Base-by-base conservation (phyloP, 2,329 filamentous ascomycete species). In the Sporothrix protearum region DNA sequence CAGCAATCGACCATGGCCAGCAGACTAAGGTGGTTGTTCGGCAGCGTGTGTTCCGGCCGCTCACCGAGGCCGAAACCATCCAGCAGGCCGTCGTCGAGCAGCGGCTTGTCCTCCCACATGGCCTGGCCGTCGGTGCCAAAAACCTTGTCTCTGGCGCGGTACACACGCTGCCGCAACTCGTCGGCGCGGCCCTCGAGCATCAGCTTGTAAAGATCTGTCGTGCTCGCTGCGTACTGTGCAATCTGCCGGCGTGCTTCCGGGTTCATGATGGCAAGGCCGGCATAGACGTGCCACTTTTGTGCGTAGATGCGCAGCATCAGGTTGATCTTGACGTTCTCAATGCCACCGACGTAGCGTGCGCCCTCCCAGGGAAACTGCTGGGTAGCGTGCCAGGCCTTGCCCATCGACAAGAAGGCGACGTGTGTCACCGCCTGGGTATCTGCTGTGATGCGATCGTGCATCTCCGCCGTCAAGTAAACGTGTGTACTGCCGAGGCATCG, bases 241-340 rank as follows among this genome's bases (percentile, higher is more conserved):
- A 99, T 98, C 82, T 99, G 96, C 80, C 91, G 87, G 80, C 92
- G 92, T 3, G 96, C 96, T 72, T 94, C 91, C 0, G 96, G 96
- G 80, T 99, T 99, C 72, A 99, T 87, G 78, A 99, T 99, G 12
- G 96, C 96, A 9, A 99, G 90, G 0, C 96, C 96, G 25, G 96
- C 96, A 80, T 99, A 99, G 72, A 99, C 96, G 83, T 99, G 96
- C 96, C 96, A 99, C 81, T 98, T 99, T 81, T 97, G 97, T 73
- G 91, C 91, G 83, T 98, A 99, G 82, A 99, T 98, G 76, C 96
- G 94, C 75, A 99, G 85, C 76, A 94, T 98, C 76, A 98, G 90
- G 83, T 99, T 99, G 84, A 98, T 97, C 83, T 99, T 99, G 77
- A 98, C 95, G 80, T 99, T 99, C 81, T 99, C 96, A 77, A 99